phyloP scores from a whole-genome alignment of 2,329 filamentous ascomycete genomes.

The Cladosporium sp. region DNA sequence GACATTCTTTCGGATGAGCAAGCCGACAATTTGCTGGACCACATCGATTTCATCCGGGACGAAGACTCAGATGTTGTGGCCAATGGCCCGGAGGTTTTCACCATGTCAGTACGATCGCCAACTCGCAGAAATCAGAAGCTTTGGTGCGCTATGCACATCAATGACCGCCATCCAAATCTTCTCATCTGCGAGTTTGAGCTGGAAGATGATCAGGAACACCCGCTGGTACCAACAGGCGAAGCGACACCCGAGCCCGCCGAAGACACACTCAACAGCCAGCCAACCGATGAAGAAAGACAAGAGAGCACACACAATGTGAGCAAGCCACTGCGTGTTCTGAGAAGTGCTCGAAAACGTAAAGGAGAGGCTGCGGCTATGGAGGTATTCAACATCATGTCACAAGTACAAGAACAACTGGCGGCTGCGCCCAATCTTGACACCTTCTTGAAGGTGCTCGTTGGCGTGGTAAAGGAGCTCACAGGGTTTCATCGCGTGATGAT shows the following conservation, averaged over 20 bases:
- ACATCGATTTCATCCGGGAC: conserved; percentile 83
- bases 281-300: conserved; percentile 70
- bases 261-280: conserved; percentile 72
- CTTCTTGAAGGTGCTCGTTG: conserved; percentile 79
- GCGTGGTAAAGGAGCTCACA: conserved; percentile 84
- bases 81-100: conserved; percentile 85
- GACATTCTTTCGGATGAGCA: conserved; percentile 83
- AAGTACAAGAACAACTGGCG: conserved; percentile 84
- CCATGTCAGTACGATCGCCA: conserved; percentile 67
- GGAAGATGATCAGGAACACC: conserved; percentile 71
- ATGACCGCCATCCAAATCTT: conserved; percentile 65
- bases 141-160: conserved; percentile 86
- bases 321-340: conserved; percentile 73
- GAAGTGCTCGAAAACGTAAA: conserved; percentile 71
- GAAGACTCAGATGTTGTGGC: conserved; percentile 72
- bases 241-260: conserved; percentile 63
- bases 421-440: conserved; percentile 68
- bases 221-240: conserved; percentile 63
- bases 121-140: conserved; percentile 61
- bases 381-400: conserved; percentile 87
- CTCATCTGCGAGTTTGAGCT: conserved; percentile 87
- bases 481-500: conserved; percentile 93
- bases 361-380: conserved; percentile 84
- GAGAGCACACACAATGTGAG: conserved; percentile 76
- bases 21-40: conserved; percentile 77